phyloP scores from a whole-genome alignment of 441 rosid genomes.

The Rhodomyrtus psidioides region DNA sequence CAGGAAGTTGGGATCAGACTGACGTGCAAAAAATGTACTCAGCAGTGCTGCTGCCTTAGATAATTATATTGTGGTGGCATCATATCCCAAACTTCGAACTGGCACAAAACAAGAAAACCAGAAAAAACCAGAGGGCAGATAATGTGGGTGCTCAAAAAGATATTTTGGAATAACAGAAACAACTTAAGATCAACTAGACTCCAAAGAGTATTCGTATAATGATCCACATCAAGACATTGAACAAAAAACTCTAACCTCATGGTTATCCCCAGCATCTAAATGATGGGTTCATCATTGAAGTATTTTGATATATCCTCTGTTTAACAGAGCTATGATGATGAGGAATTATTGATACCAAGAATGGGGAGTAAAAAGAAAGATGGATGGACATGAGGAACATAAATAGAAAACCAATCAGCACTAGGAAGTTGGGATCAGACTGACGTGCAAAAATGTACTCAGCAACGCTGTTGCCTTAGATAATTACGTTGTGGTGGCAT shows the following conservation, averaged over 20 bases:
- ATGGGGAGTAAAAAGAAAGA: neutral
- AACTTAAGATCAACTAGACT: neutral
- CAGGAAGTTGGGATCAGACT: constrained; percentile 20
- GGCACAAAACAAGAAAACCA: neutral
- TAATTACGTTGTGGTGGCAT: neutral
- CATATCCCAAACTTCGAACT: neutral
- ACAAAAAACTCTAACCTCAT: neutral
- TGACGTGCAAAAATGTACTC: constrained; percentile 24
- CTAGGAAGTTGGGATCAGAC: constrained; percentile 9
- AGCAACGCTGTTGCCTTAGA: constrained; percentile 14
- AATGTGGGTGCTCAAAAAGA: neutral
- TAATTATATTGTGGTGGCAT: neutral
- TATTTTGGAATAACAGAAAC: neutral
- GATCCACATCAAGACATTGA: neutral
- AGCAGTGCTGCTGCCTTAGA: constrained; percentile 26
- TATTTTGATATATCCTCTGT: neutral
- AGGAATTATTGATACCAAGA: neutral
- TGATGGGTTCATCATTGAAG: neutral
- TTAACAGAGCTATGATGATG: neutral
- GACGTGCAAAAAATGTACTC: constrained; percentile 38
- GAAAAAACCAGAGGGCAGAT: neutral
- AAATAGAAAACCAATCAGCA: neutral
- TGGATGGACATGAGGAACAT: neutral
- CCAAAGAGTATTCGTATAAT: neutral
- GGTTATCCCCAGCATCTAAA: neutral